A percentile compares a stretch with the other conserved stretches of the same genome.
These are phyloP conservation scores for Schrenkiella parvula DNA, from an alignment of 345 rosid genomes.

Conservation along the genomic window DNA sequence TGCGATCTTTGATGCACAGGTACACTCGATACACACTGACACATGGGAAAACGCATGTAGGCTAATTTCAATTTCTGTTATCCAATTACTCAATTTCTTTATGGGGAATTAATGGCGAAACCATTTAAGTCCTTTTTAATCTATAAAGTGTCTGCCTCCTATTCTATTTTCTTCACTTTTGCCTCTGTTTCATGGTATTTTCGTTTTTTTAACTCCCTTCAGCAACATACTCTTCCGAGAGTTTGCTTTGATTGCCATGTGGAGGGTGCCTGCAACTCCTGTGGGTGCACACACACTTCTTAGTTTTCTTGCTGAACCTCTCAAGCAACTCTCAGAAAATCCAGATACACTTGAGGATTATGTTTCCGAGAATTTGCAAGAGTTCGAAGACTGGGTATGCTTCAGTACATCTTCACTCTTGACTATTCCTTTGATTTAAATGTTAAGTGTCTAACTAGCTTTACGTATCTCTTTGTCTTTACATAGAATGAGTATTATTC, in stretches of 20 bases:
- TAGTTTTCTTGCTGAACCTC: conserved; percentile 95
- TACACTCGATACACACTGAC: conserved; percentile 21
- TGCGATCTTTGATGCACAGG: conserved; percentile 88
- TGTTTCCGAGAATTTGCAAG: conserved; percentile 73
- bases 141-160: neutral
- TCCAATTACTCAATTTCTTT: neutral
- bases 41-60: neutral
- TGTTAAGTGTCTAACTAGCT: neutral
- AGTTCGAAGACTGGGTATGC: conserved; percentile 93
- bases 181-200: conserved; percentile 13
- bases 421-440: conserved; percentile 8
- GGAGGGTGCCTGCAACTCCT: conserved; percentile 98
- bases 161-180: conserved; percentile 4
- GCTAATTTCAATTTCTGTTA: conserved; percentile 1
- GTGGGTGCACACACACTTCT: conserved; percentile 90
- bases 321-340: conserved; percentile 86
- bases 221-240: conserved; percentile 95
- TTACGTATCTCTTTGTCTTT: conserved; percentile 11
- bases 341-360: conserved; percentile 53
- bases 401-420: conserved; percentile 10
- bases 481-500: conserved; percentile 84
- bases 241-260: conserved; percentile 92
- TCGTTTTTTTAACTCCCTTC: conserved; percentile 4
- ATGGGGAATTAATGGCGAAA: neutral
- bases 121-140: neutral